These are phyloP conservation scores for Triticum dicoccoides DNA, from an alignment of 176 grass and related monocot species.

Conservation along the genomic window DNA sequence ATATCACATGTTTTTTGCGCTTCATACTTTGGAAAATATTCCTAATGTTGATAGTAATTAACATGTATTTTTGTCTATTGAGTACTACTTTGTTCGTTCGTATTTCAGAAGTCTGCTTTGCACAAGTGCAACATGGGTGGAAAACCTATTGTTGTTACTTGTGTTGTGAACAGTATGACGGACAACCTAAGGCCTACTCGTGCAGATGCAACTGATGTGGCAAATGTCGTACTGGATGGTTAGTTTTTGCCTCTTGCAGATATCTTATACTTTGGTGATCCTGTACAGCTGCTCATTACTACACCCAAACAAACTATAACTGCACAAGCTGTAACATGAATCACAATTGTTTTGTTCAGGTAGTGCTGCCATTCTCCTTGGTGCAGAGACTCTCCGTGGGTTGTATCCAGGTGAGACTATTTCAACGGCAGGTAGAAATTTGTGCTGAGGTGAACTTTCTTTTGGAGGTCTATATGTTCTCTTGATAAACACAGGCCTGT, in stretches of 20 bases:
- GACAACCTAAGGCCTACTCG: constrained; percentile 93
- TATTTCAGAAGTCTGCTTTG: constrained; percentile 50
- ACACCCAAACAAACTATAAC: background rate
- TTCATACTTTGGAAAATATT: constrained; percentile 2
- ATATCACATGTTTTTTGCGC: background rate
- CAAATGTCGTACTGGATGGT: constrained; percentile 95
- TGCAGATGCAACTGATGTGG: constrained; percentile 95
- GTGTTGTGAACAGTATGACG: constrained; percentile 98
- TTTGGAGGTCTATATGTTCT: too few relatives aligned
- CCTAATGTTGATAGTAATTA: constrained; percentile 62
- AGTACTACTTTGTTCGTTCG: background rate
- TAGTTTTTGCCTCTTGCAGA: constrained; percentile 1
- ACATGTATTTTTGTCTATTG: background rate
- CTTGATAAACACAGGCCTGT: too few relatives aligned
- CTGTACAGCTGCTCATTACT: background rate
- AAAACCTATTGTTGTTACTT: constrained; percentile 52
- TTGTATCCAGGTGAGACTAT: too few relatives aligned
- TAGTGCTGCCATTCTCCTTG: too few relatives aligned
- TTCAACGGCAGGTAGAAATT: too few relatives aligned
- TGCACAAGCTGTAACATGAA: background rate
- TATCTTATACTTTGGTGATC: background rate
- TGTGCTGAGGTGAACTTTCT: too few relatives aligned
- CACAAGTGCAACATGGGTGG: constrained; percentile 63
- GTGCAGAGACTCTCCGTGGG: too few relatives aligned
- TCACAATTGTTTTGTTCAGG: too few relatives aligned